Percentiles rank a stretch among this genome's conserved stretches.
These are phyloP conservation scores for Samsoniella hepiali DNA, from an alignment of 2,329 filamentous ascomycete genomes.

Conservation along the genomic window DNA sequence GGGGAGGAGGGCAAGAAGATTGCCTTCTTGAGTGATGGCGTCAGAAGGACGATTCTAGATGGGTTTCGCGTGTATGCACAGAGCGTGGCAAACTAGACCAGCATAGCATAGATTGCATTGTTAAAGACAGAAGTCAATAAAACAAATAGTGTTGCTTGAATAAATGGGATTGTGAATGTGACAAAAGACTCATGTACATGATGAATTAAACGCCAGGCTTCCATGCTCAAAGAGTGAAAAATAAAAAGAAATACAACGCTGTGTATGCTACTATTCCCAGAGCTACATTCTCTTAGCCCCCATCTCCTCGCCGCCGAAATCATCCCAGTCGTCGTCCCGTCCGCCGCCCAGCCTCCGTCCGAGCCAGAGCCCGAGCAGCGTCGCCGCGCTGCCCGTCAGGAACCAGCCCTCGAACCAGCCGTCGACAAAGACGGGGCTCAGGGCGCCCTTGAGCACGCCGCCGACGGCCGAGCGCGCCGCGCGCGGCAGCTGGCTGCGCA, in stretches of 20 bases:
- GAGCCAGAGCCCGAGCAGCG: conserved; percentile 69
- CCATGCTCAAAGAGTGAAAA: background rate
- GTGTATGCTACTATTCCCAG: background rate
- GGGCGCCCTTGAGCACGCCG: conserved; percentile 71
- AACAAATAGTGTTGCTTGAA: too few species aligned
- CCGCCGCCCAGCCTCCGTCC: conserved; percentile 56
- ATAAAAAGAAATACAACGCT: conserved; percentile 19
- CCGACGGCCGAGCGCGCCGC: conserved; percentile 75
- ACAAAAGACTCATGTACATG: background rate
- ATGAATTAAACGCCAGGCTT: background rate
- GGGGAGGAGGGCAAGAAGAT: conserved; percentile 27
- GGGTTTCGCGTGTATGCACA: conserved; percentile 29
- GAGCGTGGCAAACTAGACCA: background rate
- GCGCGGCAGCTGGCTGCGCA: conserved; percentile 73
- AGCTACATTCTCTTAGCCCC: conserved; percentile 63
- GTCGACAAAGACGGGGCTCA: conserved; percentile 60
- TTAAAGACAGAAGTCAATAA: too few species aligned
- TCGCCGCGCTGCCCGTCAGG: conserved; percentile 62
- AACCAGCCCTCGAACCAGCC: conserved; percentile 90
- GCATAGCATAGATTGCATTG: too few species aligned
- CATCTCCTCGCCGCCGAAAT: conserved; percentile 63
- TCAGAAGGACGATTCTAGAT: conserved; percentile 31
- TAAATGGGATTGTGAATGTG: conserved; percentile 11
- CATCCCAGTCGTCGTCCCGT: conserved; percentile 56
- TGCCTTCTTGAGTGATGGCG: conserved; percentile 33